phyloP scores from a whole-genome alignment of 139 green algal genomes.

The Chlorokybus atmophyticus region DNA sequence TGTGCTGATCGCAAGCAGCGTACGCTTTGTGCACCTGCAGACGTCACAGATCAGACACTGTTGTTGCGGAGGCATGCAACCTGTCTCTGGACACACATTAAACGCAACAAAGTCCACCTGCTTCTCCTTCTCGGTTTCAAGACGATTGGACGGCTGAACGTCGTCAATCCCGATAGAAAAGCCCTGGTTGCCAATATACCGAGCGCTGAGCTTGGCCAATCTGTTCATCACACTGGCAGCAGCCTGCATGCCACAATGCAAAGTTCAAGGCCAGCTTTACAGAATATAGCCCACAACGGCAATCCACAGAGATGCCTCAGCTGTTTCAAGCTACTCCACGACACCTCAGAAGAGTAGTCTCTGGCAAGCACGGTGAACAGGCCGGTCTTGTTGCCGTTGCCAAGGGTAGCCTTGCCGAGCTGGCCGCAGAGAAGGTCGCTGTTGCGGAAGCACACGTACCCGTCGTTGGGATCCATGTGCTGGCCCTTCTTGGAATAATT shows the following conservation, averaged over 20 bases:
- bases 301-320: too few relatives aligned
- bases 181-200: constrained; percentile 75
- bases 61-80: neutral
- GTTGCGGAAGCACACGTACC: constrained; percentile 82
- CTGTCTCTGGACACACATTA: neutral
- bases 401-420: constrained; percentile 84
- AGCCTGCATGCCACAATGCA: constrained; percentile 2
- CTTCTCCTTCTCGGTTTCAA: constrained; percentile 48
- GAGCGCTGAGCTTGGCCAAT: constrained; percentile 76
- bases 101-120: too few relatives aligned
- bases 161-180: constrained; percentile 97
- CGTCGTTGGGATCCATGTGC: constrained; percentile 75
- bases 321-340: too few relatives aligned
- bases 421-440: constrained; percentile 74
- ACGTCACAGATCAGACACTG: too few relatives aligned
- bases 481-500: constrained; percentile 58
- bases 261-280: too few relatives aligned
- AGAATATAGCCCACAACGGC: too few relatives aligned
- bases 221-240: constrained; percentile 58
- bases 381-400: constrained; percentile 66
- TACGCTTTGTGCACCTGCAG: constrained; percentile 66
- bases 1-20: constrained; percentile 47
- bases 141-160: constrained; percentile 55
- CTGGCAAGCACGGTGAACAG: constrained; percentile 54
- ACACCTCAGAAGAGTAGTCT: constrained; percentile 37